Conservation (phyloP, 768 basidiomycete genomes). For the Mycena crocata region DNA sequence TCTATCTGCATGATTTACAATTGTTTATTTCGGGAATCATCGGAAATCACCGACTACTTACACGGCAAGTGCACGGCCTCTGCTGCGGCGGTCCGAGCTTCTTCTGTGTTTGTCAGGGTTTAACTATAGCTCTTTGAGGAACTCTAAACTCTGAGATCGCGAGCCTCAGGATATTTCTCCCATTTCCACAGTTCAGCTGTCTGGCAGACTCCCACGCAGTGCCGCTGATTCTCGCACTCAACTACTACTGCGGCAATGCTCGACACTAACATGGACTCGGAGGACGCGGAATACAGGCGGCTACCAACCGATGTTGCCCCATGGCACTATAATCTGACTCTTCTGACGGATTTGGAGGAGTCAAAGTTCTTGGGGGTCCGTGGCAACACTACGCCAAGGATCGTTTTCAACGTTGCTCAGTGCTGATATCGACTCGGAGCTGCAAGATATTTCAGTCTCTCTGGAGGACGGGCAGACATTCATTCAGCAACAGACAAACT, state of each 20-base stretch:
- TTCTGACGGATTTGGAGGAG: conserved; percentile 71
- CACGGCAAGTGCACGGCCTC: conserved; percentile 6
- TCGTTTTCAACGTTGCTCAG: conserved; percentile 22
- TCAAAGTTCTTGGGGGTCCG: conserved; percentile 63
- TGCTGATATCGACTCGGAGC: conserved; percentile 13
- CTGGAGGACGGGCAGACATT: conserved; percentile 11
- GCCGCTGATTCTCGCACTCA: background rate
- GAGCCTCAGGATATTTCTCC: background rate
- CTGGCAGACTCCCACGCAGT: background rate
- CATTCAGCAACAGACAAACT: conserved; percentile 16
- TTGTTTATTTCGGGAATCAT: background rate
- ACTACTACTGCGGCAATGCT: background rate
- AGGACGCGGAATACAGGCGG: conserved; percentile 46
- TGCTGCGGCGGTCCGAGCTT: background rate
- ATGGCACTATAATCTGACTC: conserved; percentile 65
- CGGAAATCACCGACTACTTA: background rate
- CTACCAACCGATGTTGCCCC: conserved; percentile 62
- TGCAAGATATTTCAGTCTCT: conserved; percentile 14
- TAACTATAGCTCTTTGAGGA: background rate
- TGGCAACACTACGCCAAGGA: conserved; percentile 4
- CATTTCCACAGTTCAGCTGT: too few species aligned
- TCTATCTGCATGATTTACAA: too few species aligned
- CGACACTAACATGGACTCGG: background rate
- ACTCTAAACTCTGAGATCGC: too few species aligned
- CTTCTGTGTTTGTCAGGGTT: conserved; percentile 5